Evolutionary conservation across 2,329 filamentous ascomycete species (phyloP).

Genomic region (Akanthomyces uredinophilus): DNA sequence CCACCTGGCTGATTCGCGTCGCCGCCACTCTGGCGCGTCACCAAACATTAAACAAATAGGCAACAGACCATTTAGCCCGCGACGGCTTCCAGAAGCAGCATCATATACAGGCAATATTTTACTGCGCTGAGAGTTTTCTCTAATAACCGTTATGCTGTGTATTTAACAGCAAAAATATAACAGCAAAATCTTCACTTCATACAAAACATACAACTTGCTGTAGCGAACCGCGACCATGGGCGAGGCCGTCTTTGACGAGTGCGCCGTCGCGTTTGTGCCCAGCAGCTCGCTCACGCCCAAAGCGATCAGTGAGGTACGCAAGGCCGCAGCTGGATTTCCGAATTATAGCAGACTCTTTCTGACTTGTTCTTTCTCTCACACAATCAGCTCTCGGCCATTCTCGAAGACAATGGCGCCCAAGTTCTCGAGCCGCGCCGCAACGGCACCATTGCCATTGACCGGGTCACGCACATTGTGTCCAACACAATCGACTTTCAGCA

Average conservation of each 20-base stretch:
- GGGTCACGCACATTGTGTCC: conserved; percentile 55
- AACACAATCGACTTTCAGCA: conserved; percentile 88
- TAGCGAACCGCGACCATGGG: conserved; percentile 23
- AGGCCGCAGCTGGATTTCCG: neutral
- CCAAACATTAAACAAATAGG: conserved; percentile 16
- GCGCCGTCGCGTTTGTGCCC: conserved; percentile 41
- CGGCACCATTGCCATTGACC: conserved; percentile 42
- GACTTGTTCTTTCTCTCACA: neutral
- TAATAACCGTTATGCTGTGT: neutral
- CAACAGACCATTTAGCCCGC: conserved; percentile 10
- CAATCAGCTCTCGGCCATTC: conserved; percentile 36
- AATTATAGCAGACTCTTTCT: neutral
- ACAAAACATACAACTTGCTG: neutral
- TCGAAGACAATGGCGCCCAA: conserved; percentile 46
- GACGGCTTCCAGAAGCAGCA: neutral
- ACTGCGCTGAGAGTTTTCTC: neutral
- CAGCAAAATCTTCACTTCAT: neutral
- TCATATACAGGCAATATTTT: conserved; percentile 1
- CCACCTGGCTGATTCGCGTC: conserved; percentile 34
- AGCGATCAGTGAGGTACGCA: conserved; percentile 36
- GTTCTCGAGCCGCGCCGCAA: conserved; percentile 44
- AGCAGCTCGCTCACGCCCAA: conserved; percentile 36
- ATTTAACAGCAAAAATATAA: neutral
- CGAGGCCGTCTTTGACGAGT: conserved; percentile 36
- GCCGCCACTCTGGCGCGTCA: conserved; percentile 14